Evolutionary conservation across 169 alveolate species (phyloP).

Genomic region (Plasmodium vivax): DNA sequence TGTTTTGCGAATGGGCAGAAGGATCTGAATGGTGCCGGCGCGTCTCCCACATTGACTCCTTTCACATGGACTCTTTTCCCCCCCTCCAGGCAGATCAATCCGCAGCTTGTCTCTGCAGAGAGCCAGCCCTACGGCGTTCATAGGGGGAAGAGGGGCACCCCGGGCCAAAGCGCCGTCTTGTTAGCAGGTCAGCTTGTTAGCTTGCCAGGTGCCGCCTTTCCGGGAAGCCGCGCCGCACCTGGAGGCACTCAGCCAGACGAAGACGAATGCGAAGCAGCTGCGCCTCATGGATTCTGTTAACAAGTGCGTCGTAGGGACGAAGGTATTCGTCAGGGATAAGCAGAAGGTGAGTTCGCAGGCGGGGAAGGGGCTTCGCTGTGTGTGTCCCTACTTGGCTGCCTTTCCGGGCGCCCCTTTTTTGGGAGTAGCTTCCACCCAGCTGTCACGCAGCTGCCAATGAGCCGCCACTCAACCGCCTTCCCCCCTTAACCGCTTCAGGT

Average conservation of each 20-base stretch:
- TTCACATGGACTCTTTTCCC: too few species aligned
- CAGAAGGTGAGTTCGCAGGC: conserved; percentile 1
- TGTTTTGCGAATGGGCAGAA: not conserved
- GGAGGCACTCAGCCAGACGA: not conserved
- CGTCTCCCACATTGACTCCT: too few species aligned
- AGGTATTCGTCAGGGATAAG: conserved; percentile 50
- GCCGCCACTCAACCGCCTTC: not conserved
- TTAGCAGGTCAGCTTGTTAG: too few species aligned
- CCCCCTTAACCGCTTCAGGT: conserved; percentile 8
- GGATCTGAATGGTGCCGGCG: not conserved
- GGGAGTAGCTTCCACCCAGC: too few species aligned
- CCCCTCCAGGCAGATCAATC: not conserved
- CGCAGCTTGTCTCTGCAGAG: not conserved
- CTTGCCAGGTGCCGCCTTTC: not conserved
- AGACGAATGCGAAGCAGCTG: not conserved
- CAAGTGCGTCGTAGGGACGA: conserved; percentile 58
- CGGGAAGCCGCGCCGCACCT: not conserved
- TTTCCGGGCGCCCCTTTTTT: not conserved
- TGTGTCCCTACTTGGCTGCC: not conserved
- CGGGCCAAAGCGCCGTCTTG: not conserved
- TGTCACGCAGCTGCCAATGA: not conserved
- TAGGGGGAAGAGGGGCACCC: not conserved
- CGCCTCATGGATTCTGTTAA: conserved; percentile 24
- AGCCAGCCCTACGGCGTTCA: not conserved
- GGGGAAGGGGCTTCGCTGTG: not conserved